phyloP scores from a whole-genome alignment of 768 basidiomycete genomes.

The Termitomyces sp. region DNA sequence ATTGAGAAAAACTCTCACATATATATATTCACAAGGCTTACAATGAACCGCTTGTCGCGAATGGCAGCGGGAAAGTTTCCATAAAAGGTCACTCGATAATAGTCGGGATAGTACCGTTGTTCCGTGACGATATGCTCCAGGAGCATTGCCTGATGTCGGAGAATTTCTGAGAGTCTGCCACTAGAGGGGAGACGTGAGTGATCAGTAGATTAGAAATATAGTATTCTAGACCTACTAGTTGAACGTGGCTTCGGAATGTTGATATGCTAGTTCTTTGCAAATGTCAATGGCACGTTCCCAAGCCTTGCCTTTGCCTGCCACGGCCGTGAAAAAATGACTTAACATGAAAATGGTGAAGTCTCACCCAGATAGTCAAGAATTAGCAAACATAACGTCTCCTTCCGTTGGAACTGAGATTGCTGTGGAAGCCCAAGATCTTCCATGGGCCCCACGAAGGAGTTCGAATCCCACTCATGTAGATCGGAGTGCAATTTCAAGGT shows the following conservation, averaged over 20 bases:
- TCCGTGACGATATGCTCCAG: slow-evolving; percentile 83
- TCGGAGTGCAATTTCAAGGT: slow-evolving; percentile 94
- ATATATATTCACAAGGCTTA: slow-evolving; percentile 35
- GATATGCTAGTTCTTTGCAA: slow-evolving; percentile 85
- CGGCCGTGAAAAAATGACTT: neutral
- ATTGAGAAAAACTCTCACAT: slow-evolving; percentile 2
- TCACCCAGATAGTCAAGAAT: slow-evolving; percentile 92
- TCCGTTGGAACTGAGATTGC: slow-evolving; percentile 91
- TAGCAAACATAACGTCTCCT: slow-evolving; percentile 86
- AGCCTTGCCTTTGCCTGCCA: slow-evolving; percentile 88
- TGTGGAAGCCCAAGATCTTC: slow-evolving; percentile 87
- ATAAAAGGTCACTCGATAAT: slow-evolving; percentile 91
- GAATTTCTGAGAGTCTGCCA: slow-evolving; percentile 77
- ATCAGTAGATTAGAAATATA: neutral
- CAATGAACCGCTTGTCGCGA: slow-evolving; percentile 87
- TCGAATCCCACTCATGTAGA: slow-evolving; percentile 86
- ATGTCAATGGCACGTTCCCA: slow-evolving; percentile 94
- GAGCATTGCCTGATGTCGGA: slow-evolving; percentile 83
- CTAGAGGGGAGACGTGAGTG: slow-evolving; percentile 31
- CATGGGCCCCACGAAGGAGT: slow-evolving; percentile 79
- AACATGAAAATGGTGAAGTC: neutral
- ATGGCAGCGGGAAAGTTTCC: slow-evolving; percentile 87
- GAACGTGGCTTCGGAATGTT: slow-evolving; percentile 88
- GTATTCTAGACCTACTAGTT: slow-evolving; percentile 62
- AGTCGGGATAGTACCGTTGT: slow-evolving; percentile 86